Evolutionary conservation across 805 yeast genomes (phyloP), one percentile per base, ranked within the genome.

Genomic region (Candida silvicultrix): DNA sequence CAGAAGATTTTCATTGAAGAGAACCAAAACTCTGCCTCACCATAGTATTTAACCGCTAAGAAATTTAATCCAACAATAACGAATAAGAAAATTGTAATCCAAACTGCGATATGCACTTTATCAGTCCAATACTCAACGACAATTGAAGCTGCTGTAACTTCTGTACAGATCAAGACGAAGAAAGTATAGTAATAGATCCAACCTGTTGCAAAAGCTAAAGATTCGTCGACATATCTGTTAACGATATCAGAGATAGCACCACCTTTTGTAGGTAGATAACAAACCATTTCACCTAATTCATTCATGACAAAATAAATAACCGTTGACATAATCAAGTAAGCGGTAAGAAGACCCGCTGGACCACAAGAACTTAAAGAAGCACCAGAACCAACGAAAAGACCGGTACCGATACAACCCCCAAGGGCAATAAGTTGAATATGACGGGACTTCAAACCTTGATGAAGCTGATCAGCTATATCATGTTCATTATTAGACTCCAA

Each of bases 381-480:
- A 49, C 88, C 87, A 1, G 89, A 75, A 57, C 89, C 89, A 32
- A 88, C 84, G 50, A 88, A 80, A 43, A 88, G 70, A 61, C 95
- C 96, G 2, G 94, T 83, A 57, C 96, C 96, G 54, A 88, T 85
- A 49, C 83, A 75, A 41, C 92, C 90, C 56, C 94, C 95, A 48
- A 86, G 71, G 41, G 95, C 90, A 66, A 87, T 85, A 79, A 86
- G 74, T 54, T 84, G 86, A 52, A 87, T 68, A 60, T 87, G 94
- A 60, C 92, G 73, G 12, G 60, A 44, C 74, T 53, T 88, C 68
- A 42, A 79, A 45, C 60, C 61, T 41, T 56, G 52, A 20, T 58
- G 58, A 12, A 58, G 42, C n/a, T 50, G 55, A 36, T 48, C 14
- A 44, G 35, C 18, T 28, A 41, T 18, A n/a, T 28, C 34, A 21